These are phyloP conservation scores for Cyamopsis tetragonoloba DNA, from an alignment of 306 rosid genomes.

Conservation along the genomic window DNA sequence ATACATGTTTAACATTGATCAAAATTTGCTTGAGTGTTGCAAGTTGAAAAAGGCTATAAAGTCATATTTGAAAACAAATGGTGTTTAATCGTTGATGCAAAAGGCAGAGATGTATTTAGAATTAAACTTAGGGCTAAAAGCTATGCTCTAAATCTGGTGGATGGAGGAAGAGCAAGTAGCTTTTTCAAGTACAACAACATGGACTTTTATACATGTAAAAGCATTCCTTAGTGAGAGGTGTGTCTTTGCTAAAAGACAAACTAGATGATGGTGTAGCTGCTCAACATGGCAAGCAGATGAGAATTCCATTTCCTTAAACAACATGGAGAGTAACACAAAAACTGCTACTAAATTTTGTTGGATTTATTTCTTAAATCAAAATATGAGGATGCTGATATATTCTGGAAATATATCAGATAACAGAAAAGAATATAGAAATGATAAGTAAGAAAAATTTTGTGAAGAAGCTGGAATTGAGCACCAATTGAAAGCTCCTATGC, in stretches of 20 bases:
- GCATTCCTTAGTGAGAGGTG: not conserved
- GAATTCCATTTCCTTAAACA: not conserved
- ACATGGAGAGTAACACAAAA: not conserved
- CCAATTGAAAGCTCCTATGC: no score
- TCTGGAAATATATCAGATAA: not conserved
- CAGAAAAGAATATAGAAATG: not conserved
- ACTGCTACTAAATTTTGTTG: not conserved
- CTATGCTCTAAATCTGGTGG: not conserved
- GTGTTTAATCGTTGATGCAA: no score
- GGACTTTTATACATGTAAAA: not conserved
- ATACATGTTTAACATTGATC: not conserved
- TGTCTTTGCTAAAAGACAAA: no score
- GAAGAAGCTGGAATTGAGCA: not conserved
- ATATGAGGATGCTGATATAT: not conserved
- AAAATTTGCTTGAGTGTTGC: not conserved
- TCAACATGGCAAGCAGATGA: not conserved
- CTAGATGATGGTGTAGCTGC: not conserved
- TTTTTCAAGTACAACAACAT: not conserved
- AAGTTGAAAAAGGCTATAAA: not conserved
- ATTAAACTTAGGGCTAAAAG: not conserved
- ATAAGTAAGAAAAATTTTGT: not conserved
- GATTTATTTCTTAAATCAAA: not conserved
- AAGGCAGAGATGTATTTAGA: not conserved
- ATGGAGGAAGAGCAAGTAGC: not conserved
- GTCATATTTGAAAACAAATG: not conserved